Conservation (phyloP, 805 yeast species). For the Candida patagonica region DNA sequence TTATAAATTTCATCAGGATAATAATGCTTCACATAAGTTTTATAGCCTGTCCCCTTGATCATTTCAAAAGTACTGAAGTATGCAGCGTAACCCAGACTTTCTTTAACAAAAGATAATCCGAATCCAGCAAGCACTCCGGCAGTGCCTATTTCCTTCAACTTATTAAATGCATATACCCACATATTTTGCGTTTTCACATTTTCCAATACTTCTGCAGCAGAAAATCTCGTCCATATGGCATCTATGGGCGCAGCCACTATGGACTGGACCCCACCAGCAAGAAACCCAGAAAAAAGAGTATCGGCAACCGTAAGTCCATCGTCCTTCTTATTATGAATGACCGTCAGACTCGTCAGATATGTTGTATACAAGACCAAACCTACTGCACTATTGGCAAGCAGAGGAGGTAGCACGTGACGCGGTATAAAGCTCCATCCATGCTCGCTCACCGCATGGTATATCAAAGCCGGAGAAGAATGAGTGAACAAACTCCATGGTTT, state of each 20-base stretch:
- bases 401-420: slow-evolving; percentile 76
- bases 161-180: slow-evolving; percentile 67
- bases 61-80: slow-evolving; percentile 76
- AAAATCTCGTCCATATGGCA: slow-evolving; percentile 77
- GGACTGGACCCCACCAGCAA: slow-evolving; percentile 86
- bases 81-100: slow-evolving; percentile 70
- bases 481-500: slow-evolving; percentile 40
- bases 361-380: slow-evolving; percentile 82
- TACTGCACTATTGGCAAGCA: slow-evolving; percentile 77
- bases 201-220: slow-evolving; percentile 60
- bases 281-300: slow-evolving; percentile 64
- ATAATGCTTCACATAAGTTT: slow-evolving; percentile 20
- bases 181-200: slow-evolving; percentile 54
- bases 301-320: slow-evolving; percentile 38
- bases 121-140: slow-evolving; percentile 88
- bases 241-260: slow-evolving; percentile 89
- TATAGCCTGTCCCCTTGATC: slow-evolving; percentile 45
- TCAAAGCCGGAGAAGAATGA: slow-evolving; percentile 66
- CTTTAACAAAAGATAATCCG: slow-evolving; percentile 68
- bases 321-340: slow-evolving; percentile 16
- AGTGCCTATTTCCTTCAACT: slow-evolving; percentile 63
- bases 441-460: slow-evolving; percentile 57
- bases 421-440: slow-evolving; percentile 88
- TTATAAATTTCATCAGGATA: slow-evolving; percentile 17
- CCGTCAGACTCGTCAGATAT: slow-evolving; percentile 40